Base-by-base conservation (phyloP, 352 stramenopile genomes). In the Phytopythium helicoides region DNA sequence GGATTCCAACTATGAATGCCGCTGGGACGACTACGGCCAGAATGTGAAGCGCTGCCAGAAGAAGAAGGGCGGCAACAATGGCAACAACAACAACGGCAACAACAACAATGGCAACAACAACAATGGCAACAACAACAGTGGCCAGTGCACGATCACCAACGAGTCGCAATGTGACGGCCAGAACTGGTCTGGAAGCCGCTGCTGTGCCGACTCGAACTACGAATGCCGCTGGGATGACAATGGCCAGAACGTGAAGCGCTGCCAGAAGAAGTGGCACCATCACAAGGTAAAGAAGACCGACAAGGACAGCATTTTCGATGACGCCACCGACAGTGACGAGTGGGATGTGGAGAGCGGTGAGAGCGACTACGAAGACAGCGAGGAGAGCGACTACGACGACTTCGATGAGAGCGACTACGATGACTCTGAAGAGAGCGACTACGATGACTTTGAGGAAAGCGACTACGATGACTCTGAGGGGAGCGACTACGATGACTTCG, bases 81-180 rank as follows among this genome's bases (percentile, higher is more conserved):
- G n/a, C 33, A 23, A 4, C 23, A 35, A 35, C 21, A 42, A 23
- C 14, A 18, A 18, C 14, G 31, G 31, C 45, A 39, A 4, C 10
- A 52, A 38, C 22, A n/a, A n/a, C n/a, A n/a, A n/a, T n/a, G n/a
- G n/a, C n/a, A 39, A 16, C 33, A 28, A 19, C 23, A 36, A 21
- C 35, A 54, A 49, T 39, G 19, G n/a, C 38, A 47, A 54, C 31
- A 44, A 42, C 41, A 47, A 62, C 36, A 41, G 40, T 2, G 36
- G 36, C 16, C 39, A 44, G 10, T 73, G 64, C 48, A 73, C 64
- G 25, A 69, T 73, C 52, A 58, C 42, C 0, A 68, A 64, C 31
- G 56, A 73, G 50, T 73, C 64, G 2, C 64, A 73, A 34, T 73
- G 64, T 37, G 45, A 73, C 14, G 64, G 64, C 2, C 55, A 73